phyloP scores from a whole-genome alignment of 176 grass and related monocot genomes.

The Phoenix dactylifera region DNA sequence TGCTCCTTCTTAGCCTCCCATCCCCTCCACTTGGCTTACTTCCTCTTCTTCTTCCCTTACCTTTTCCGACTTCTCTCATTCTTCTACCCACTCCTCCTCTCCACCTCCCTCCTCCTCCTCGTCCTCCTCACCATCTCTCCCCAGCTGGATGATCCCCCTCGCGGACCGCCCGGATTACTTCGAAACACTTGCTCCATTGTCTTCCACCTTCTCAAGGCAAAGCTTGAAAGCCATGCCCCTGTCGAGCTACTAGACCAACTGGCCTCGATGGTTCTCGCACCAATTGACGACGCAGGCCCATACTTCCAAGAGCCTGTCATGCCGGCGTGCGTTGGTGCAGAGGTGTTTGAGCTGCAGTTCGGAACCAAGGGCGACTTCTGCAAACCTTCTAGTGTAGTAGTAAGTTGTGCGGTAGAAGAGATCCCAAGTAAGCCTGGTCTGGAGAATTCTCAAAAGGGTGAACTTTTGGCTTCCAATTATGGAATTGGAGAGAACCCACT shows the following conservation, averaged over 20 bases:
- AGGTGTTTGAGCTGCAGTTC: no score
- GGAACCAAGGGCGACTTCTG: no score
- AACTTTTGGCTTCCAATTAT: no score
- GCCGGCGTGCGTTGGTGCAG: background rate
- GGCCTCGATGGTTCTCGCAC: constrained; percentile 17
- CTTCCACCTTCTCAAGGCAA: constrained; percentile 38
- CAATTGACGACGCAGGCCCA: background rate
- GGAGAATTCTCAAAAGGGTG: no score
- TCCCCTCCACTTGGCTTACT: constrained; percentile 64
- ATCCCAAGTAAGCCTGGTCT: no score
- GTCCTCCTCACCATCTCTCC: constrained; percentile 43
- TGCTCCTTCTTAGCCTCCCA: constrained; percentile 50
- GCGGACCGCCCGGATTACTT: constrained; percentile 22
- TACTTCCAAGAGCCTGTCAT: background rate
- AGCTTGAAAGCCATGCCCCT: constrained; percentile 7
- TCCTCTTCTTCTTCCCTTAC: constrained; percentile 60
- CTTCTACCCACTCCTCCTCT: constrained; percentile 64
- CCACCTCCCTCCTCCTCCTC: constrained; percentile 56
- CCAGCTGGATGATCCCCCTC: constrained; percentile 9
- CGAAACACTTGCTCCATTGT: constrained; percentile 51
- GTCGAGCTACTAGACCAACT: constrained; percentile 38
- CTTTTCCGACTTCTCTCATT: constrained; percentile 39
- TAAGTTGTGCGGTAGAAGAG: no score
- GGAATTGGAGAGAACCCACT: no score
- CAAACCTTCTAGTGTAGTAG: no score